A percentile compares a stretch with the other conserved stretches of the same genome.
Evolutionary conservation across 768 basidiomycete genomes (phyloP).

Genomic region (Phylloporus rhodoxanthus): DNA sequence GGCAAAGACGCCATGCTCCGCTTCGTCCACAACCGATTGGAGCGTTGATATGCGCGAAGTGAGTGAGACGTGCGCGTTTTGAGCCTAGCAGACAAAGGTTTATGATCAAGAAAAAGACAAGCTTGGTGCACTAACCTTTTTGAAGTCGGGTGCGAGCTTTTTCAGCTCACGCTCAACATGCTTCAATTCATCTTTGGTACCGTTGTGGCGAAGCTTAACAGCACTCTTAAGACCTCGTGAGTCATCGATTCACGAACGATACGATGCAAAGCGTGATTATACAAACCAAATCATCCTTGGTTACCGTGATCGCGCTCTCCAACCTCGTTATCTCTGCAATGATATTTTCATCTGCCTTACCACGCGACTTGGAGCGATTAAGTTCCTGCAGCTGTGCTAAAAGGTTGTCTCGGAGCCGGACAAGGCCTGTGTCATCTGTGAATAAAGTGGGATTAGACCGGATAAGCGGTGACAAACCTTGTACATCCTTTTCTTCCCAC

Average conservation of each 20-base stretch:
- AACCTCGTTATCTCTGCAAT: slow-evolving; percentile 71
- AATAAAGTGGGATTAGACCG: slow-evolving; percentile 23
- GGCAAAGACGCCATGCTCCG: slow-evolving; percentile 75
- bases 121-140: slow-evolving; percentile 46
- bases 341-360: slow-evolving; percentile 76
- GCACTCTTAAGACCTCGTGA: slow-evolving; percentile 48
- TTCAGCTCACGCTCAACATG: slow-evolving; percentile 69
- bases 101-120: neutral
- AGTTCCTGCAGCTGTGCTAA: slow-evolving; percentile 75
- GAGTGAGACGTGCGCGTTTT: slow-evolving; percentile 46
- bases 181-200: slow-evolving; percentile 79
- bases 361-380: slow-evolving; percentile 76
- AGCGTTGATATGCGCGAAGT: slow-evolving; percentile 52
- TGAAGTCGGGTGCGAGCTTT: slow-evolving; percentile 59
- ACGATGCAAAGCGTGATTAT: neutral
- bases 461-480: slow-evolving; percentile 44
- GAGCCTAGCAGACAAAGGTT: slow-evolving; percentile 38
- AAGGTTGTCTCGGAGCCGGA: slow-evolving; percentile 64
- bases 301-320: slow-evolving; percentile 69
- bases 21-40: slow-evolving; percentile 55
- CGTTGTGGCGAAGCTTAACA: slow-evolving; percentile 66
- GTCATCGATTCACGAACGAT: neutral
- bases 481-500: slow-evolving; percentile 93
- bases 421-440: slow-evolving; percentile 33
- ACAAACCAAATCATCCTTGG: slow-evolving; percentile 78